Percentiles rank a stretch among this genome's conserved stretches.
Conservation (phyloP, 495 filamentous ascomycete genomes). For the Bryoglossum gracile region DNA sequence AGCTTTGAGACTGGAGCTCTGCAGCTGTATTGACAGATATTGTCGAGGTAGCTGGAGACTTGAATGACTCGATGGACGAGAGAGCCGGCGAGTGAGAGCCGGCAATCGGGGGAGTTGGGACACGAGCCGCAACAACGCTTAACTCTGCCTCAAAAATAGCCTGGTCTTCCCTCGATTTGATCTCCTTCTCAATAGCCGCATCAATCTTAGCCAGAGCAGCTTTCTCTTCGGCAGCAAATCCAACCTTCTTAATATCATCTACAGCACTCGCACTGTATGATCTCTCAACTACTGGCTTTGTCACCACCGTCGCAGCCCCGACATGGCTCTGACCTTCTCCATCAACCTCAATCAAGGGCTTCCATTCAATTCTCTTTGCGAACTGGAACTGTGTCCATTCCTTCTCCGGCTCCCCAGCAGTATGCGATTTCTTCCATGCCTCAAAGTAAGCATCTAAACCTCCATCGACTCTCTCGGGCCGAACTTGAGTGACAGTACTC, state of each 20-base stretch:
- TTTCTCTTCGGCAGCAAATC: constrained; percentile 40
- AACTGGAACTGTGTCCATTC: constrained; percentile 92
- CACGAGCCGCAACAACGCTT: constrained; percentile 22
- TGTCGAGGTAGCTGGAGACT: constrained; percentile 35
- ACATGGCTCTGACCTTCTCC: constrained; percentile 38
- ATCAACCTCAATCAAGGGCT: constrained; percentile 48
- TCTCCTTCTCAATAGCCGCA: constrained; percentile 58
- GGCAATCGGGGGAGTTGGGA: constrained; percentile 24
- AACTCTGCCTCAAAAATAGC: constrained; percentile 25
- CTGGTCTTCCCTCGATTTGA: constrained; percentile 27
- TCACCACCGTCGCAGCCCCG: constrained; percentile 26
- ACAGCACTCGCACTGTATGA: constrained; percentile 43
- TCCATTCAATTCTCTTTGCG: constrained; percentile 79
- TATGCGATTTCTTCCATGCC: constrained; percentile 71
- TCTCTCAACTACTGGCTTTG: constrained; percentile 29
- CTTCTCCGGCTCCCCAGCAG: constrained; percentile 52
- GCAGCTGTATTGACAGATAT: constrained; percentile 36
- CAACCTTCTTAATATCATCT: constrained; percentile 53
- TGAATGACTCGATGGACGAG: constrained; percentile 19
- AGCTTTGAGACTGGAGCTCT: constrained; percentile 54
- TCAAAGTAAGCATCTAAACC: constrained; percentile 82
- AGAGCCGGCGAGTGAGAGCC: constrained; percentile 14
- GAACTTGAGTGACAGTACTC: constrained; percentile 29
- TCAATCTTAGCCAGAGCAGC: constrained; percentile 51
- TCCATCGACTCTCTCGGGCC: constrained; percentile 38